Conservation (phyloP, 257 asterid genomes). For the Avicennia marina region DNA sequence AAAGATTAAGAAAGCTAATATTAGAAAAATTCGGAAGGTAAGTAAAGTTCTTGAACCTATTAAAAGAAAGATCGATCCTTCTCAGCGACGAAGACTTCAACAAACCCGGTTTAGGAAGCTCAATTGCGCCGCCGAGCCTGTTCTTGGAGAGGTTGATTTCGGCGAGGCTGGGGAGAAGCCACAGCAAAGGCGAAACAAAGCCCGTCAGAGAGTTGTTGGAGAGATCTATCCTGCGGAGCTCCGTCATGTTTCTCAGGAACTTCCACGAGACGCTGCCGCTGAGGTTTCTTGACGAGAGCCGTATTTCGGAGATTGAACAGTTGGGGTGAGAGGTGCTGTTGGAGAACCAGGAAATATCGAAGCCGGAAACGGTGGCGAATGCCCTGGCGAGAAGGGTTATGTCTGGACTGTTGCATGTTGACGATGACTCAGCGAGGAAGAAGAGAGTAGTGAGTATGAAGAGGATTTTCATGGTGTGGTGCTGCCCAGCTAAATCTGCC, state of each 20-base stretch:
- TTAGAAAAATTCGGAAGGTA: conserved; percentile 34
- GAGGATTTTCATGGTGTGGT: conserved; percentile 33
- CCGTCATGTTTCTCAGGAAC: conserved; percentile 51
- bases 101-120: conserved; percentile 20
- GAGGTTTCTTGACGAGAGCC: conserved; percentile 58
- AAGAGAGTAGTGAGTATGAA: conserved; percentile 28
- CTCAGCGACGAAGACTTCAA: conserved; percentile 24
- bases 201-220: conserved; percentile 69
- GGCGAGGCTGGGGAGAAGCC: conserved; percentile 50
- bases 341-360: conserved; percentile 52
- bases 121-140: conserved; percentile 66
- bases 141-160: conserved; percentile 60
- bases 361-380: conserved; percentile 66
- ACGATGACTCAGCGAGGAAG: conserved; percentile 25
- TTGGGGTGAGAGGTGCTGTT: conserved; percentile 15
- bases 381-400: conserved; percentile 44
- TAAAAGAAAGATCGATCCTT: conserved; percentile 58
- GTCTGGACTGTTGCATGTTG: conserved; percentile 49
- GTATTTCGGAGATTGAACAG: conserved; percentile 45
- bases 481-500: too few species aligned
- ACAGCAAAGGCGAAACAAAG: conserved; percentile 44
- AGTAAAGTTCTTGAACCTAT: conserved; percentile 66
- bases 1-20: conserved; percentile 48
- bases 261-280: conserved; percentile 74
- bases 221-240: conserved; percentile 60